phyloP scores from a whole-genome alignment of 177 flowering plant genomes.

The Vitis hybrid region DNA sequence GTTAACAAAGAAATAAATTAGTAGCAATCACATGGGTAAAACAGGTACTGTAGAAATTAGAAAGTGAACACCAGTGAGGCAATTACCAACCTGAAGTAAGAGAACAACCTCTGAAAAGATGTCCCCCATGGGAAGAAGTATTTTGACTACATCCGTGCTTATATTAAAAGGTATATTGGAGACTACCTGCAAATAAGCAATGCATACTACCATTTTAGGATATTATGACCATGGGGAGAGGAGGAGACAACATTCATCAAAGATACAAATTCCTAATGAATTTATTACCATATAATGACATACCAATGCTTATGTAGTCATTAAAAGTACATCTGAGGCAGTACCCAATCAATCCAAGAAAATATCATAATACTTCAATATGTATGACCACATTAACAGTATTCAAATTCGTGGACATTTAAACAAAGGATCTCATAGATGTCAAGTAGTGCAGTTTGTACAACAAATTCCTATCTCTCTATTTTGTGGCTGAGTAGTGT shows the following conservation, averaged over 20 bases:
- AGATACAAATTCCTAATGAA: not conserved
- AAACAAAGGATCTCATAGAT: too few relatives aligned
- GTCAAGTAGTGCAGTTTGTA: too few relatives aligned
- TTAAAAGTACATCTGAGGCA: too few relatives aligned
- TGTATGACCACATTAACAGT: not conserved
- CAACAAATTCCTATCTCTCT: too few relatives aligned
- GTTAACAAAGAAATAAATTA: not conserved
- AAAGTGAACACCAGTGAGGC: not conserved
- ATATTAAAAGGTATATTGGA: slow-evolving; percentile 93
- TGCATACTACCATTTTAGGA: not conserved
- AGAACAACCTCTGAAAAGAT: slow-evolving; percentile 88
- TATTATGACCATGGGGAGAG: not conserved
- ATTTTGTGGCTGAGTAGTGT: too few relatives aligned
- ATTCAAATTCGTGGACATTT: not conserved
- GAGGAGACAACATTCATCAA: not conserved
- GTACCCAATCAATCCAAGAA: not conserved
- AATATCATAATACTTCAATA: not conserved
- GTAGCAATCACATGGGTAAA: not conserved
- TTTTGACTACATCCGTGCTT: slow-evolving; percentile 82
- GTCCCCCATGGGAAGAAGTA: slow-evolving; percentile 97
- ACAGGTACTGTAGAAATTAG: not conserved
- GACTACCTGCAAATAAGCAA: slow-evolving; percentile 69
- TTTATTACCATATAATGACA: too few relatives aligned
- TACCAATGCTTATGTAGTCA: too few relatives aligned
- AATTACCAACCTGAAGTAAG: slow-evolving; percentile 73